Evolutionary conservation across 306 rosid genomes (phyloP).

Genomic region (Arachis stenosperma): DNA sequence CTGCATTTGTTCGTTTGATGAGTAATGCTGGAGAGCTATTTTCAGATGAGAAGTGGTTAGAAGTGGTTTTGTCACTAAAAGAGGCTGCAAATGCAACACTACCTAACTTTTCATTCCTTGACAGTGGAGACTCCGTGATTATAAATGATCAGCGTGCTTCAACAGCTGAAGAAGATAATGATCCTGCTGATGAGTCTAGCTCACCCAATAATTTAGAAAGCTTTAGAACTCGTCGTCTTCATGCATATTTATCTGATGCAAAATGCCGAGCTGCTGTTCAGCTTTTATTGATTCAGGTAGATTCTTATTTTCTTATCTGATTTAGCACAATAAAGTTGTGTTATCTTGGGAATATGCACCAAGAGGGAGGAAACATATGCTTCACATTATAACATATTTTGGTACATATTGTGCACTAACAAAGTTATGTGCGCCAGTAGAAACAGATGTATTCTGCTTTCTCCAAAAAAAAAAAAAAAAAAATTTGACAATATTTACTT

Average conservation of each 20-base stretch:
- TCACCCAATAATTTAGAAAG: slow-evolving; percentile 62
- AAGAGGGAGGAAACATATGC: not conserved
- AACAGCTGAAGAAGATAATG: slow-evolving; percentile 54
- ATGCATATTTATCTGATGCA: slow-evolving; percentile 72
- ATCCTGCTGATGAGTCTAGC: slow-evolving; percentile 54
- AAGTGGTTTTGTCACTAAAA: slow-evolving; percentile 82
- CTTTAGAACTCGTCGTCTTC: slow-evolving; percentile 49
- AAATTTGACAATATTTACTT: not conserved
- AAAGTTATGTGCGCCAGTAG: slow-evolving; percentile 12
- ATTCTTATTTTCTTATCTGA: slow-evolving; percentile 42
- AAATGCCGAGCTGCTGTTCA: slow-evolving; percentile 99
- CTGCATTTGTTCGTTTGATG: slow-evolving; percentile 98
- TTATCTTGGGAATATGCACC: slow-evolving; percentile 14
- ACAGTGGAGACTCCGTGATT: slow-evolving; percentile 41
- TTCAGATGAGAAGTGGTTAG: slow-evolving; percentile 97
- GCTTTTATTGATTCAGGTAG: slow-evolving; percentile 94
- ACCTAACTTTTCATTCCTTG: slow-evolving; percentile 81
- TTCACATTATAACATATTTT: slow-evolving; percentile 9
- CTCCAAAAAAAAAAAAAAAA: not conserved
- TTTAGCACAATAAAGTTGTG: slow-evolving; percentile 2
- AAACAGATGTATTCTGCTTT: not conserved
- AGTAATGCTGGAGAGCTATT: slow-evolving; percentile 94
- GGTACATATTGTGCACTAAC: slow-evolving; percentile 12
- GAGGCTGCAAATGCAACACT: slow-evolving; percentile 89
- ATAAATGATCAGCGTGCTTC: slow-evolving; percentile 49